Evolutionary conservation across 441 rosid genomes (phyloP).

Genomic region (Brassica hybrid): DNA sequence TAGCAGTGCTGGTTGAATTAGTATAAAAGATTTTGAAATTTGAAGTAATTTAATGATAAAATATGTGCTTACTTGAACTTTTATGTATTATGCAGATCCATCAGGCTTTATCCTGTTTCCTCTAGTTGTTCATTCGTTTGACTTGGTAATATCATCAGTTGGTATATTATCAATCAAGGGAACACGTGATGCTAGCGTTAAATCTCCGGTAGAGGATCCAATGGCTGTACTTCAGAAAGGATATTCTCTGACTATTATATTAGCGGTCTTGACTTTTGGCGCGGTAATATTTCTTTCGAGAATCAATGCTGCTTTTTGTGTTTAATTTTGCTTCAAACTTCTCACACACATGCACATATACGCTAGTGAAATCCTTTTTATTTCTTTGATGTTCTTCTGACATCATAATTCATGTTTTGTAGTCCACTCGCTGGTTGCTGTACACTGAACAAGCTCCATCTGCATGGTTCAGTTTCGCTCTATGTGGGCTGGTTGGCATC

Average conservation of each 20-base stretch:
- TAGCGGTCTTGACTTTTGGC: slow-evolving; percentile 91
- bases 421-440: slow-evolving; percentile 99
- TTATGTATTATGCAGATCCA: slow-evolving; percentile 74
- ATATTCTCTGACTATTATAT: slow-evolving; percentile 81
- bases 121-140: slow-evolving; percentile 97
- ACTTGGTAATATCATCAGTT: slow-evolving; percentile 85
- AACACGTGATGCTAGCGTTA: slow-evolving; percentile 74
- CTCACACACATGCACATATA: not conserved
- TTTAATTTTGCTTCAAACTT: not conserved
- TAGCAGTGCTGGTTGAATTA: not conserved
- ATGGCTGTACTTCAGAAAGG: slow-evolving; percentile 99
- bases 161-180: slow-evolving; percentile 94
- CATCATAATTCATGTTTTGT: slow-evolving; percentile 43
- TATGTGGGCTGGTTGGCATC: slow-evolving; percentile 96
- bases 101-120: slow-evolving; percentile 99
- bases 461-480: slow-evolving; percentile 93
- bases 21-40: not conserved
- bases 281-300: slow-evolving; percentile 60
- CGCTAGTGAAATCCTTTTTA: slow-evolving; percentile 25
- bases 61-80: slow-evolving; percentile 17
- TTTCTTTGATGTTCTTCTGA: slow-evolving; percentile 36
- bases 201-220: slow-evolving; percentile 89
- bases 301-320: not conserved
- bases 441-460: slow-evolving; percentile 95
- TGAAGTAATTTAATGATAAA: slow-evolving; percentile 15